Evolutionary conservation across 257 asterid genomes (phyloP).

Genomic region (Dorcoceras hygrometricum): DNA sequence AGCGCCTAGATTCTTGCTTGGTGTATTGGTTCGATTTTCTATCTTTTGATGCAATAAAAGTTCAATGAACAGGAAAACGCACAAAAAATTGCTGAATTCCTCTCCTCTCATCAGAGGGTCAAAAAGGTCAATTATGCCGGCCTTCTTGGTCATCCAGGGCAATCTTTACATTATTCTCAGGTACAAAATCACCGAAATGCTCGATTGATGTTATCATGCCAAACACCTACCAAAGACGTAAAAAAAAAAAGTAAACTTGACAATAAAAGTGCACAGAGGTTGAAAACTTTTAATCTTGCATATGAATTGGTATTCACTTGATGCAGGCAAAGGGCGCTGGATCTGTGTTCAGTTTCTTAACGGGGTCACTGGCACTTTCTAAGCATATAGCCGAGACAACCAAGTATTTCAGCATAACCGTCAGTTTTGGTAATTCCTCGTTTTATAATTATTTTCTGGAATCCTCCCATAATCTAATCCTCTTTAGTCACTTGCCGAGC

Average conservation of each 20-base stretch:
- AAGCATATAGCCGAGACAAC: constrained; percentile 78
- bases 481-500: neutral
- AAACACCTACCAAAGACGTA: neutral
- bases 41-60: neutral
- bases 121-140: constrained; percentile 74
- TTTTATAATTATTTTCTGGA: neutral
- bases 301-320: neutral
- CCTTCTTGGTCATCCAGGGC: constrained; percentile 72
- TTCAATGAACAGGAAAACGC: constrained; percentile 68
- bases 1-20: no score
- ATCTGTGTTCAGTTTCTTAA: constrained; percentile 76
- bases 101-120: constrained; percentile 65
- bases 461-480: neutral
- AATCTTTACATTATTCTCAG: constrained; percentile 72
- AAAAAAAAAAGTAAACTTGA: neutral
- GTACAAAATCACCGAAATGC: constrained; percentile 27
- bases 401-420: constrained; percentile 74
- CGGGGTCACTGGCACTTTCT: constrained; percentile 79
- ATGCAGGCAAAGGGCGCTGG: constrained; percentile 93
- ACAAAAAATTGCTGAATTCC: constrained; percentile 83
- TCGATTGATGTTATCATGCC: neutral
- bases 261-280: neutral
- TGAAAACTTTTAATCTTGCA: neutral
- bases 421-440: constrained; percentile 69
- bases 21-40: neutral